These are phyloP conservation scores for Calonectria crousiana DNA, from an alignment of 2,329 filamentous ascomycete species.

Conservation along the genomic window DNA sequence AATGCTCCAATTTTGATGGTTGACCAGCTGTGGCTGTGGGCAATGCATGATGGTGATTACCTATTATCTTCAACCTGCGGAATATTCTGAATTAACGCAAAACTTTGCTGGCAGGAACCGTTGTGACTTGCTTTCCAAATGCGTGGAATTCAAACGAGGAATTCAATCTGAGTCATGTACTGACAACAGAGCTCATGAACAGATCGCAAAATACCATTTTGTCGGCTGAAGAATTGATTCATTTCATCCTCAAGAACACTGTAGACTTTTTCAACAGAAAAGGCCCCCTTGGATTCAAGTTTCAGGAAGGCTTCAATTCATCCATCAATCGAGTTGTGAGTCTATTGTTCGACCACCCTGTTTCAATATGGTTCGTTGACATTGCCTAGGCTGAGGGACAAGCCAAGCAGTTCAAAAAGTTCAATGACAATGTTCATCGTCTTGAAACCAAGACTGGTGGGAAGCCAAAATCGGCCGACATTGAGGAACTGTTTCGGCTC, in stretches of 20 bases:
- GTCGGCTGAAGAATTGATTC: not conserved
- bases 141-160: not conserved
- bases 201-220: not conserved
- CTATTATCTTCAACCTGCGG: not conserved
- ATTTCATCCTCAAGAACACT: not conserved
- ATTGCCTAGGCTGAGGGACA: not conserved
- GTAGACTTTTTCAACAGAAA: not conserved
- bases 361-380: not conserved
- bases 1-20: not conserved
- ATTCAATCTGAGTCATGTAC: not conserved
- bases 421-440: not conserved
- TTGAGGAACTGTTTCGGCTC: not conserved
- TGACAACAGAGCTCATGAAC: not conserved
- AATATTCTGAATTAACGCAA: not conserved
- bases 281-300: not conserved
- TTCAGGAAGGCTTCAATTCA: not conserved
- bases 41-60: not conserved
- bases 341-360: not conserved
- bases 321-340: not conserved
- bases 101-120: not conserved
- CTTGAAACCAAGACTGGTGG: not conserved
- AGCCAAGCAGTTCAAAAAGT: slow-evolving; percentile 1
- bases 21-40: not conserved
- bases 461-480: not conserved
- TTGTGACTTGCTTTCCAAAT: not conserved